Evolutionary conservation across 495 filamentous ascomycete genomes (phyloP).

Genomic region (Clohesyomyces aquaticus): DNA sequence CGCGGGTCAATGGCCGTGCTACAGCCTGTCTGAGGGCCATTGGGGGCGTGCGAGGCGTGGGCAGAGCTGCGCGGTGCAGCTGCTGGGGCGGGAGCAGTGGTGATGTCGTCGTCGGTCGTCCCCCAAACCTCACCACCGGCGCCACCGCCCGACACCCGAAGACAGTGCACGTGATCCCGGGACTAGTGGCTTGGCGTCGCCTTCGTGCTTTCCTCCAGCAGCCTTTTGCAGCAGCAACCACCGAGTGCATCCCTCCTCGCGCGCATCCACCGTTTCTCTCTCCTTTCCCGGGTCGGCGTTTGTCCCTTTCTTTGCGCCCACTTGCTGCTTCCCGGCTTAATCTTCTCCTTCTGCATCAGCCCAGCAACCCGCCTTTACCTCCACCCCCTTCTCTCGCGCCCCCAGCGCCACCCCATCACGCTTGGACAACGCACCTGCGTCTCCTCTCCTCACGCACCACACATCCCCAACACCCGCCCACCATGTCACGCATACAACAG

Average conservation of each 20-base stretch:
- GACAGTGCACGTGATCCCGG: slow-evolving; percentile 12
- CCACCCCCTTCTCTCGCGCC: slow-evolving; percentile 8
- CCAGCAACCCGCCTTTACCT: slow-evolving; percentile 7
- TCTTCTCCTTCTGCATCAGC: slow-evolving; percentile 21
- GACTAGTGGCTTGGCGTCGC: slow-evolving; percentile 8
- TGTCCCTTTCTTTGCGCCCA: slow-evolving; percentile 25
- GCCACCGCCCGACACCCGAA: slow-evolving; percentile 11
- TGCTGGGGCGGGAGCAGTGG: slow-evolving; percentile 14
- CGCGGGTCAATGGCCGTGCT: slow-evolving; percentile 37
- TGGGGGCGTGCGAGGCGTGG: slow-evolving; percentile 17
- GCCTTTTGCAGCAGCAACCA: too few relatives aligned
- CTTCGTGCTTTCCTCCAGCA: too few relatives aligned
- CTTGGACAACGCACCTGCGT: slow-evolving; percentile 16
- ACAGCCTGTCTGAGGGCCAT: slow-evolving; percentile 43
- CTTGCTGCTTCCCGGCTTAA: slow-evolving; percentile 15
- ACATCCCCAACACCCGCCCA: slow-evolving; percentile 21
- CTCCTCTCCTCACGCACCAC: background rate
- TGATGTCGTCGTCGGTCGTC: slow-evolving; percentile 28
- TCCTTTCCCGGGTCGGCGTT: slow-evolving; percentile 40
- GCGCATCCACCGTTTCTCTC: slow-evolving; percentile 26
- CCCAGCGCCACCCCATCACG: slow-evolving; percentile 34
- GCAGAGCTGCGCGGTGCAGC: slow-evolving; percentile 20
- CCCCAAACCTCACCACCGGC: background rate
- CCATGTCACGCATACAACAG: slow-evolving; percentile 73
- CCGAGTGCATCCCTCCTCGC: slow-evolving; percentile 14